phyloP scores from a whole-genome alignment of 352 stramenopile species.

The Phytophthora niederhauseri region DNA sequence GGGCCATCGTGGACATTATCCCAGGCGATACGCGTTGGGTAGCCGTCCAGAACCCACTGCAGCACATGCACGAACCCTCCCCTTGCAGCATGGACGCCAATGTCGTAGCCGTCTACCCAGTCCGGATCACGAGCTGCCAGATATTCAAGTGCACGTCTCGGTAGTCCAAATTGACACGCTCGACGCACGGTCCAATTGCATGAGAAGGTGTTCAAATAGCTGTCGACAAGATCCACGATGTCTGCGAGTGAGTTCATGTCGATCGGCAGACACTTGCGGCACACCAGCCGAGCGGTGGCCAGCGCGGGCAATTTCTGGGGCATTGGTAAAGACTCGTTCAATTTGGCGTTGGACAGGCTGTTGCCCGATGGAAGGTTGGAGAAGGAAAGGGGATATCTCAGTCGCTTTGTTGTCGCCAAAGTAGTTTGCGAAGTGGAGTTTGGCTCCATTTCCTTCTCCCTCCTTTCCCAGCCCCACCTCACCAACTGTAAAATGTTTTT shows the following conservation, averaged over 20 bases:
- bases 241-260: background rate
- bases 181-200: background rate
- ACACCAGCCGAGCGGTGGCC: background rate
- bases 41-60: background rate
- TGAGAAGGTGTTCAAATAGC: slow-evolving; percentile 8
- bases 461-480: no score
- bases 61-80: slow-evolving; percentile 1
- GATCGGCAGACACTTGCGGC: background rate
- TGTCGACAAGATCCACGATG: slow-evolving; percentile 2
- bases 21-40: background rate
- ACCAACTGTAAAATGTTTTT: no score
- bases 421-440: no score
- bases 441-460: no score
- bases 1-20: background rate
- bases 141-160: slow-evolving; percentile 8
- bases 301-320: no score
- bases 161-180: background rate
- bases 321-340: no score
- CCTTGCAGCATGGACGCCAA: background rate
- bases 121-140: background rate
- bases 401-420: no score
- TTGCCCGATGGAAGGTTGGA: no score
- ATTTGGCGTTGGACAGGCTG: no score
- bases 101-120: background rate
- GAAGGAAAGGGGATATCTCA: no score